These are phyloP conservation scores for Adansonia digitata DNA, from an alignment of 345 rosid species.

Conservation along the genomic window DNA sequence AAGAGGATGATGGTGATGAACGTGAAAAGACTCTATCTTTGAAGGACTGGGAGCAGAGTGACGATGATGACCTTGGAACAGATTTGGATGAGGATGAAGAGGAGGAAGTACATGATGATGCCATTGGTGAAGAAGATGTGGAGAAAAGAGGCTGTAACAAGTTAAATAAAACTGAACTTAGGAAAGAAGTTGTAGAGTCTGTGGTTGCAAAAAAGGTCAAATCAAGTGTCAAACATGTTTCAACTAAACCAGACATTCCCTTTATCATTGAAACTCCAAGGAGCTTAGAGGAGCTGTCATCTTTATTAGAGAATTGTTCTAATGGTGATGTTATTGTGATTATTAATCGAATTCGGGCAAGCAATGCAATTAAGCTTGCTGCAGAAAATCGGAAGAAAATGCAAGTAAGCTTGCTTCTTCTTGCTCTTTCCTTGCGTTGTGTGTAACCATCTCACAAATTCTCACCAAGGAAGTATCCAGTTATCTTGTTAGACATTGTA, in stretches of 20 bases:
- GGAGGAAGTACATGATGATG: constrained; percentile 12
- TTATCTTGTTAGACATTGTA: not conserved
- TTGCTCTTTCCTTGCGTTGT: not conserved
- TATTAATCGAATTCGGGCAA: constrained; percentile 58
- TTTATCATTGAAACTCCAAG: constrained; percentile 69
- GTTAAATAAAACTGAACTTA: constrained; percentile 31
- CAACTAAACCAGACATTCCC: constrained; percentile 48
- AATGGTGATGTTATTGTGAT: constrained; percentile 44
- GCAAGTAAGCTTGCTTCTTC: constrained; percentile 44
- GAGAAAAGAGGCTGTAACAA: constrained; percentile 24
- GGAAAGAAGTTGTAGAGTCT: constrained; percentile 14
- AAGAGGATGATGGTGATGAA: constrained; percentile 44
- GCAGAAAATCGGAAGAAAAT: constrained; percentile 94
- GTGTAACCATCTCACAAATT: not conserved
- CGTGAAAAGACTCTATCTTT: constrained; percentile 28
- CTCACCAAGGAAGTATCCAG: not conserved
- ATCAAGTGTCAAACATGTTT: constrained; percentile 21
- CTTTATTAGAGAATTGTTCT: constrained; percentile 48
- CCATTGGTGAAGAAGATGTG: constrained; percentile 21
- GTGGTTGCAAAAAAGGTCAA: constrained; percentile 23
- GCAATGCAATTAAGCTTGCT: constrained; percentile 66
- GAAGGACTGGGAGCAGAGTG: constrained; percentile 93
- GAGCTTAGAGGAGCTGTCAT: constrained; percentile 61
- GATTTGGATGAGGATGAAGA: constrained; percentile 50
- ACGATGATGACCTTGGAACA: constrained; percentile 56